Evolutionary conservation across 768 basidiomycete species (phyloP).

Genomic region (Albatrellus ellisii): DNA sequence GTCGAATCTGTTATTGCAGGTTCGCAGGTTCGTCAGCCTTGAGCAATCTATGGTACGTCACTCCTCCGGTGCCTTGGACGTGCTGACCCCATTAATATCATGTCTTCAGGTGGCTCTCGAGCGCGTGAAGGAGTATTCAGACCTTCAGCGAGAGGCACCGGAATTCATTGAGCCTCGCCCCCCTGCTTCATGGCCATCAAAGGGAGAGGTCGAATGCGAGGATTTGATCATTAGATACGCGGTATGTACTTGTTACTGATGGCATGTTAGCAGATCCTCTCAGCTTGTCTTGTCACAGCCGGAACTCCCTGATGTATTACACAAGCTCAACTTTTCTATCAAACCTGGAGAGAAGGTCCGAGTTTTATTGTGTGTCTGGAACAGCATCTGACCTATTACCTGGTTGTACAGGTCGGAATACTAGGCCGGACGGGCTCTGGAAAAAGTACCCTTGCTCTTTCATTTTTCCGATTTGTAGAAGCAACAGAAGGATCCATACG

Average conservation of each 20-base stretch:
- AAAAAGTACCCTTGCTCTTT: slow-evolving; percentile 72
- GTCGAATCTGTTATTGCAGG: slow-evolving; percentile 20
- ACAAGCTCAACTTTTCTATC: slow-evolving; percentile 63
- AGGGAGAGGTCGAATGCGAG: slow-evolving; percentile 57
- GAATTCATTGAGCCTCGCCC: slow-evolving; percentile 87
- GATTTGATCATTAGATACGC: slow-evolving; percentile 69
- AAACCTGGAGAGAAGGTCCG: slow-evolving; percentile 64
- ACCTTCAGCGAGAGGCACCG: slow-evolving; percentile 60
- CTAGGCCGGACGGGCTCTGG: slow-evolving; percentile 55
- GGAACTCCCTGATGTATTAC: slow-evolving; percentile 77
- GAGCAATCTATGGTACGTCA: slow-evolving; percentile 79
- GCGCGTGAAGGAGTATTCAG: slow-evolving; percentile 85
- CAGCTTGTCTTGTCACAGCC: slow-evolving; percentile 32
- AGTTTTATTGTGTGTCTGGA: background rate
- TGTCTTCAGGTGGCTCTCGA: slow-evolving; percentile 62
- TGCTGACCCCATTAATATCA: background rate
- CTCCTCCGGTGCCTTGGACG: background rate
- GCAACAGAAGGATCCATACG: slow-evolving; percentile 61
- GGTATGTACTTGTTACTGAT: slow-evolving; percentile 27
- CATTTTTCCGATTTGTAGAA: slow-evolving; percentile 88
- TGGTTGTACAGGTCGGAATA: slow-evolving; percentile 40
- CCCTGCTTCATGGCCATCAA: slow-evolving; percentile 62
- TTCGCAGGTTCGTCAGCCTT: slow-evolving; percentile 73
- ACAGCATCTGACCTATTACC: slow-evolving; percentile 4
- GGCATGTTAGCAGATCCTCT: background rate